Evolutionary conservation across 306 rosid species (phyloP).

Genomic region (Sechiopsis laciniata): DNA sequence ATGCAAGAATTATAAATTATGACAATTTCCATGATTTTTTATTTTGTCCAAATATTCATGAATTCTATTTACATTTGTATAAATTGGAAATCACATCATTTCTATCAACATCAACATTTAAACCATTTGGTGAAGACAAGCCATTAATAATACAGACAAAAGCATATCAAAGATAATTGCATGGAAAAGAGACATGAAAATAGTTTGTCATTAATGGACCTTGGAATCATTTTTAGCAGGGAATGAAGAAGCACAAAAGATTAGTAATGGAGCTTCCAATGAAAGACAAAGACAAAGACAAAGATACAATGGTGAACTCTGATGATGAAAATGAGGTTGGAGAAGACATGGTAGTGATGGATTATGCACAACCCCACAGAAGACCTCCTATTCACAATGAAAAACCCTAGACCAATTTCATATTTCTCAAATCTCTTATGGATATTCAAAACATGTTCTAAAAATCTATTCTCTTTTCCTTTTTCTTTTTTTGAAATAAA

Average conservation of each 20-base stretch:
- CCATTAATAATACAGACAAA: neutral
- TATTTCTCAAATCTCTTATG: neutral
- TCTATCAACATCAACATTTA: neutral
- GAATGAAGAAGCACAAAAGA: constrained; percentile 19
- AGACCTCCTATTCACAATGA: constrained; percentile 90
- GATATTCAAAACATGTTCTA: neutral
- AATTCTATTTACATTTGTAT: neutral
- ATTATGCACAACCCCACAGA: constrained; percentile 63
- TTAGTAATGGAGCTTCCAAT: constrained; percentile 23
- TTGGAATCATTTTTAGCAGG: constrained; percentile 2
- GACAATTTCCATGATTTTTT: neutral
- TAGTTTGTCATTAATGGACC: neutral
- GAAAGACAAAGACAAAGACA: constrained; percentile 32
- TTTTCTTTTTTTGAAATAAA: neutral
- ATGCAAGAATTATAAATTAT: neutral
- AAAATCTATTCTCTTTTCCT: neutral
- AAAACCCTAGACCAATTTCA: constrained; percentile 34
- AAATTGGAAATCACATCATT: neutral
- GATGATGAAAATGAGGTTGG: constrained; percentile 30
- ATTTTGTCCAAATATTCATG: neutral
- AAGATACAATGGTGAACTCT: constrained; percentile 26
- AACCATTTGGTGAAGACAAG: neutral
- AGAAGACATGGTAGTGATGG: constrained; percentile 63
- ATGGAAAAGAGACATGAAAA: neutral
- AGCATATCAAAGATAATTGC: neutral